Evolutionary conservation across 2,329 filamentous ascomycete genomes (phyloP), one percentile per base, ranked within the genome.

Genomic region (Fusarium praegraminearum): DNA sequence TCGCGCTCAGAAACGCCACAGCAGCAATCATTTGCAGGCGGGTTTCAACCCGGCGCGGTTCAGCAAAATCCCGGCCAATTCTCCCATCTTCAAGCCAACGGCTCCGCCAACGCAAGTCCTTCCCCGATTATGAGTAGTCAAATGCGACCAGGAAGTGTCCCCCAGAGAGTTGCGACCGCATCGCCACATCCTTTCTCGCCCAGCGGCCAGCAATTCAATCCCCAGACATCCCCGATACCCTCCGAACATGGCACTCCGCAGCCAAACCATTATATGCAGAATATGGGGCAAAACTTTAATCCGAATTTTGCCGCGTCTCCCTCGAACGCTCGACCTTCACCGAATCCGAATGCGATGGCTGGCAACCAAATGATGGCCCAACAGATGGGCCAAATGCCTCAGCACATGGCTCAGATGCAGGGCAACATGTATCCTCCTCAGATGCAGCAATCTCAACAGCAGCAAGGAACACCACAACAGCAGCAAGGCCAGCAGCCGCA

Each of bases 1-100:
- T 97, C 95, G 81, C 93, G 95, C 80, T 95, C 95, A 74, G 94
- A 97, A 78, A 98, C 95, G 32, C 95, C 95, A 35, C 92, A 93
- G 75, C 93, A 95, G 77, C 87, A 89, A 67, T 86, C 87, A 54
- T 94, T 90, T 74, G 84, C 90, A 30, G 89, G 89, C 33, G 89
- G 89, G 70, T 95, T 91, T 79, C 92, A 90, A 77, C 86, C 85
- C 64, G 87, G 87, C 75, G 82, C 83, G 67, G 89, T 90, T 78
- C 87, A 86, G 75, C 88, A 87, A 76, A 87, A 87, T 70, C 86
- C 89, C 53, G 82, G 83, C 43, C 90, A 91, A 76, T 97, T 95
- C 78, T 89, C 93, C 67, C 94, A 97, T 81, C 86, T 97, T 57
- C 92, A 93, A 76, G 89, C 91, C 71, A 91, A 92, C 75, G 90